Evolutionary conservation across 257 asterid genomes (phyloP), one percentile per base, ranked within the genome.

Genomic region (Rubia yunnanensis): DNA sequence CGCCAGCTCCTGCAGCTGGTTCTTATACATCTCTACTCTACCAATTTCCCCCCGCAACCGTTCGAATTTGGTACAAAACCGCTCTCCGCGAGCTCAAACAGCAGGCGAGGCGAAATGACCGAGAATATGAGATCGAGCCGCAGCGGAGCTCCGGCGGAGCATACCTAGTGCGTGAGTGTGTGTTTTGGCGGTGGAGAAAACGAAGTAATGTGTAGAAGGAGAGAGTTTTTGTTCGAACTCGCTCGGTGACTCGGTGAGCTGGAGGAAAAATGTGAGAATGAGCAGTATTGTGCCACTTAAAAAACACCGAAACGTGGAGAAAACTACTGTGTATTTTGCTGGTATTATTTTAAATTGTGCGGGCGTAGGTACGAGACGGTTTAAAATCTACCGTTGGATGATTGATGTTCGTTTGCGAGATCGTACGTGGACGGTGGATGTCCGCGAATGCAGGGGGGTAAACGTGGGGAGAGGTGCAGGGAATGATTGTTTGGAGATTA

Each of bases 1-100:
- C 76, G 97, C 95, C 82, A 87, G 84, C 88, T 85, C 94, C 81
- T 89, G 97, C 63, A 87, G 84, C 90, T 85, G 95, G 81, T 87
- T 89, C 85, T 89, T 89, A 74, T 84, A 85, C 91, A 63, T 50
- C 53, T 83, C 79, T 83, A 59, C 34, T 18, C 38, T 26, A 13
- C 17, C 38, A 28, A 65, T 13, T 60, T 66, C 50, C 39, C 49
- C 31, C 66, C 65, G n/a, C 9, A 27, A 56, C 34, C 23, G 5
- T 27, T 41, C 59, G 13, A 5, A 20, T 48, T 50, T 54, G 57
- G n/a, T 7, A 44, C 11, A 31, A 13, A 11, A 10, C 4, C 34
- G 56, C 32, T 24, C 52, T 27, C 13, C 8, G 0, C 5, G 18
- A 68, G 48, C 63, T 74, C 32, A 74, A 70, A 73, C 69, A 69